Base-by-base conservation (phyloP, 2,329 filamentous ascomycete species). In the Fusarium austroafricanum region DNA sequence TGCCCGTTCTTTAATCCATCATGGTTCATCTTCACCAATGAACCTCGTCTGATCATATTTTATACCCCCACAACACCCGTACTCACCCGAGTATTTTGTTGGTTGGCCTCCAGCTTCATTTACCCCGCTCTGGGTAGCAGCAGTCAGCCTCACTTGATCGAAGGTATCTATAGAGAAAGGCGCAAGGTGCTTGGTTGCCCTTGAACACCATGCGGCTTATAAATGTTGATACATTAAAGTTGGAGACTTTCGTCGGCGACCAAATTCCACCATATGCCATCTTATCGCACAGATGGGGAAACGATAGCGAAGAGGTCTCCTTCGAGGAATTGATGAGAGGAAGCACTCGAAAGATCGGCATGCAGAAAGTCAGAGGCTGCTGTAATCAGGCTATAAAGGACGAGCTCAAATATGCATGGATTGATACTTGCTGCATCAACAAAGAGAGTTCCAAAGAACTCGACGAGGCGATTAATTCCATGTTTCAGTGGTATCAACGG, bases 391-490 rank as follows among this genome's bases (percentile, higher is more conserved):
- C 53, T 3, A 28, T 21, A 17, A 17, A 43, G 4, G 38, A 60
- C 5, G 4, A 33, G 1, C 29, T 60, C n/a, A 14, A 60, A 10
- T 59, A 58, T 17, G 26, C 31, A 3, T 60, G 57, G 57, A 50
- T 59, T 11, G 57, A 60, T 17, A 51, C 57, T 8, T 60, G 57
- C 5, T 60, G 57, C 4, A 60, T 59, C 2, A 43, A 60, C 38
- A 60, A 59, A 11, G 44, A 44, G 5, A 60, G 57, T 10, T 58
- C 53, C 2, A 60, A 44, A 10, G 57, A 60, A n/a, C 31, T 60
- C 0, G 53, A 58, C 0, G 57, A 60, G 14, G 44, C 57, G 2
- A 60, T 60, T 3, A 58, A 58, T 7, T 58, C 57, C 3, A 60
- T 60, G 43, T 60, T 58, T 2, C 43, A 51, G 9, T 60, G 57